These are phyloP conservation scores for Neolentinus lepideus DNA, from an alignment of 1,284 basidiomycete species.

Conservation along the genomic window DNA sequence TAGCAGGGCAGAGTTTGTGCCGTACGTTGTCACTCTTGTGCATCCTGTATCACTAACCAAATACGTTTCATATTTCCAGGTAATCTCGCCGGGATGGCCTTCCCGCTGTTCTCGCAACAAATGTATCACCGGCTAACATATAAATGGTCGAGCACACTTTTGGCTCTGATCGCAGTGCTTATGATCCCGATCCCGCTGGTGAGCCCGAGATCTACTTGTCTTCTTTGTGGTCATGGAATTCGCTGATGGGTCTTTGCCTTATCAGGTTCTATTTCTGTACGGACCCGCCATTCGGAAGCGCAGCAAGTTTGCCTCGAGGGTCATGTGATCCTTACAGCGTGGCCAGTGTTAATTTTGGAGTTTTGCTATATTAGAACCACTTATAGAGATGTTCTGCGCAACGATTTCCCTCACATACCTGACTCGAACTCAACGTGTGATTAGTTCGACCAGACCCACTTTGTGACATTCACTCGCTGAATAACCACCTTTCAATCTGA, in stretches of 20 bases:
- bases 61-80: slow-evolving; percentile 26
- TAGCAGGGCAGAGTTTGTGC: slow-evolving; percentile 71
- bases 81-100: slow-evolving; percentile 49
- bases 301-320: slow-evolving; percentile 47
- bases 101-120: slow-evolving; percentile 59
- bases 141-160: slow-evolving; percentile 67
- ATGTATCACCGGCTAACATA: slow-evolving; percentile 57
- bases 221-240: neutral
- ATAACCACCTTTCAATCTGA: too few relatives aligned
- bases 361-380: neutral
- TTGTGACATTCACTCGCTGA: too few relatives aligned
- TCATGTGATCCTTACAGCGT: slow-evolving; percentile 8
- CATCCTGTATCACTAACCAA: neutral
- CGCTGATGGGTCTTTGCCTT: neutral
- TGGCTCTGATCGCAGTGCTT: slow-evolving; percentile 50
- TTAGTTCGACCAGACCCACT: too few relatives aligned
- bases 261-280: slow-evolving; percentile 50
- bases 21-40: slow-evolving; percentile 31
- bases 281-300: slow-evolving; percentile 53
- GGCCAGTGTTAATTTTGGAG: neutral
- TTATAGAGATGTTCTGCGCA: too few relatives aligned
- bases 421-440: too few relatives aligned
- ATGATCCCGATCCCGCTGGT: slow-evolving; percentile 68
- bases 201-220: slow-evolving; percentile 20
- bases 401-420: too few relatives aligned